Percentiles rank a stretch among this genome's conserved stretches.
Conservation (phyloP, 1,284 basidiomycete genomes). For the Apiotrichum montevideense region DNA sequence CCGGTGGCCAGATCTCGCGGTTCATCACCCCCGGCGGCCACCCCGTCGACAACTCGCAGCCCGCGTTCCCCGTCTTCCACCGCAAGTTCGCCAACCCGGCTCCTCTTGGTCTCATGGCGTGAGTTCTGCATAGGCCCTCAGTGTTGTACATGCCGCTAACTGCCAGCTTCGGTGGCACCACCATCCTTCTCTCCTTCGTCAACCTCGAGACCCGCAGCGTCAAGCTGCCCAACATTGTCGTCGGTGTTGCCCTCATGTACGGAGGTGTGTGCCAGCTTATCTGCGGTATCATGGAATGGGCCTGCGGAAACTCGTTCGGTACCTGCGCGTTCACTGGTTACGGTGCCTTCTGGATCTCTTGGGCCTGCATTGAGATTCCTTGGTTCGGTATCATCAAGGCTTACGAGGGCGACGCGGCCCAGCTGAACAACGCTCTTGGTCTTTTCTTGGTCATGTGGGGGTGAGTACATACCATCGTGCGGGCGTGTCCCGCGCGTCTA, state of each 20-base stretch:
- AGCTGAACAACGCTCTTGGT: slow-evolving; percentile 50
- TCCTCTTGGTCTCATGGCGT: slow-evolving; percentile 49
- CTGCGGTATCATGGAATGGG: slow-evolving; percentile 59
- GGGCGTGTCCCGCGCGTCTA: no score
- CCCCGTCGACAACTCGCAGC: slow-evolving; percentile 41
- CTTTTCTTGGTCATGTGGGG: slow-evolving; percentile 48
- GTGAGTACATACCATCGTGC: not conserved
- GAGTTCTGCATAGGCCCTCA: slow-evolving; percentile 17
- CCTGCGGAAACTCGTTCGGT: slow-evolving; percentile 59
- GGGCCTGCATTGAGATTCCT: slow-evolving; percentile 28
- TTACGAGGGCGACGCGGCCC: slow-evolving; percentile 34
- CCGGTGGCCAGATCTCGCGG: slow-evolving; percentile 23
- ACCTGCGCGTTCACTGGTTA: slow-evolving; percentile 69
- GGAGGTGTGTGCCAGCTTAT: slow-evolving; percentile 70
- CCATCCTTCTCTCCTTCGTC: slow-evolving; percentile 51
- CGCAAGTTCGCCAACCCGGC: slow-evolving; percentile 52
- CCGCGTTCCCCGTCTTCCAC: slow-evolving; percentile 44
- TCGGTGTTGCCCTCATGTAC: slow-evolving; percentile 73
- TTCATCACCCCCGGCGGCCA: slow-evolving; percentile 44
- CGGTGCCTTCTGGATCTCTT: slow-evolving; percentile 58
- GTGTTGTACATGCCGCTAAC: not conserved
- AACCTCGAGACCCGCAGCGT: slow-evolving; percentile 46
- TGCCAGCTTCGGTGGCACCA: slow-evolving; percentile 50
- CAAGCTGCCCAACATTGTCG: slow-evolving; percentile 61
- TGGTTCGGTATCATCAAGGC: slow-evolving; percentile 51